Base-by-base conservation (phyloP, 805 yeast genomes). In the Candida arabinofermentans region DNA sequence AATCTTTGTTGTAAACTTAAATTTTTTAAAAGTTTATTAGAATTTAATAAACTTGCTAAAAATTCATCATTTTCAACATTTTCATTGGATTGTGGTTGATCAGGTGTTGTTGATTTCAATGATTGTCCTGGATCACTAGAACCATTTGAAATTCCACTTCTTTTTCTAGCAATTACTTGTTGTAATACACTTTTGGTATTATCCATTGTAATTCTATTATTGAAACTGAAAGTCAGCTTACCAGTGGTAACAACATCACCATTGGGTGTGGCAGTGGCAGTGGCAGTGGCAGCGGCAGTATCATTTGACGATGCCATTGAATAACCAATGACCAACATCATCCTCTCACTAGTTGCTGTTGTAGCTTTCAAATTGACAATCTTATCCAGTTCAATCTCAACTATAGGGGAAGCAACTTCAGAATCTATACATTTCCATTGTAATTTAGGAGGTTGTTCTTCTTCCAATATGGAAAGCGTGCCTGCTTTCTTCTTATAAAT, bases 1-100 rank as follows among this genome's bases (percentile, higher is more conserved):
- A 91, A 65, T 41, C 77, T 76, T 52, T 89, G 95, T 55, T 93
- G 99, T 14, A 93, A 67, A 38, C 78, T 81, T 34, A 79, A 72
- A 59, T 93, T 87, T 34, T 77, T 74, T 47, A 90, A 66, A 39
- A 91, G 67, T 44, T 72, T 78, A 38, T 71, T 68, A 6, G 76
- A 69, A 29, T 82, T 81, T 19, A 85, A 58, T 2, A 78, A 69
- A 17, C 59, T 51, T 23, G 58, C 55, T 32, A 60, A 47, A 40
- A 57, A 48, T 35, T 58, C 59, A 27, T 60, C 65, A 38, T 57
- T 60, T 17, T 47, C 53, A 3, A 45, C 46, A 22, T 47, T 44
- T 7, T 38, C 47, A 21, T 37, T 31, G n/a, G n/a, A n/a, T 19
- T 14, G 27, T 29, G 47, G 48, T 3, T 22, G n/a, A 9, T 44